A percentile compares a stretch with the other conserved stretches of the same genome.
Conservation (phyloP, 305 asterid species). For the Fraxinus latifolia region DNA sequence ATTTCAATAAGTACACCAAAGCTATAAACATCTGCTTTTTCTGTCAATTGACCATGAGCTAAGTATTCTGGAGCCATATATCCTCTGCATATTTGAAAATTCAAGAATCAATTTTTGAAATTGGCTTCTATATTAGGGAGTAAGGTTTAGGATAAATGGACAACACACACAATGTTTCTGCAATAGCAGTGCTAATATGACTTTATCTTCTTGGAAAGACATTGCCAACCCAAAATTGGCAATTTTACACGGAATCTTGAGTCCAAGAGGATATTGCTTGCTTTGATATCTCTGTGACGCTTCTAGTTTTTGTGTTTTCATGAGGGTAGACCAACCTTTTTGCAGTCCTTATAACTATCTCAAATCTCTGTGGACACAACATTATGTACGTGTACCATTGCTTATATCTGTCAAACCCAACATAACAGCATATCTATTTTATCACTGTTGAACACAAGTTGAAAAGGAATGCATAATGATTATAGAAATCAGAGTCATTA, state of each 20-base stretch:
- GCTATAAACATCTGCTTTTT: constrained; percentile 20
- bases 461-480: background rate
- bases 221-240: constrained; percentile 33
- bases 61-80: constrained; percentile 27
- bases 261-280: constrained; percentile 28
- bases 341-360: constrained; percentile 24
- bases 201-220: constrained; percentile 26
- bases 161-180: constrained; percentile 15
- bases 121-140: background rate
- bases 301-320: constrained; percentile 20
- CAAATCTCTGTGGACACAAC: background rate
- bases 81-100: constrained; percentile 8
- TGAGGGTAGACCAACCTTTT: constrained; percentile 28
- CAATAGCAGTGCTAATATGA: constrained; percentile 22
- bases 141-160: background rate
- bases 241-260: constrained; percentile 22
- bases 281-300: constrained; percentile 32
- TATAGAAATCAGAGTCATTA: background rate
- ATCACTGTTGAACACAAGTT: background rate
- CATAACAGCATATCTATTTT: background rate
- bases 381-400: background rate
- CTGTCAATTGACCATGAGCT: constrained; percentile 21
- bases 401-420: background rate
- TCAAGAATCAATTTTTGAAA: background rate
- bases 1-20: constrained; percentile 25